A percentile compares a stretch with the other conserved stretches of the same genome.
Conservation (phyloP, 2,329 filamentous ascomycete species). For the Fusarium ramigenum region DNA sequence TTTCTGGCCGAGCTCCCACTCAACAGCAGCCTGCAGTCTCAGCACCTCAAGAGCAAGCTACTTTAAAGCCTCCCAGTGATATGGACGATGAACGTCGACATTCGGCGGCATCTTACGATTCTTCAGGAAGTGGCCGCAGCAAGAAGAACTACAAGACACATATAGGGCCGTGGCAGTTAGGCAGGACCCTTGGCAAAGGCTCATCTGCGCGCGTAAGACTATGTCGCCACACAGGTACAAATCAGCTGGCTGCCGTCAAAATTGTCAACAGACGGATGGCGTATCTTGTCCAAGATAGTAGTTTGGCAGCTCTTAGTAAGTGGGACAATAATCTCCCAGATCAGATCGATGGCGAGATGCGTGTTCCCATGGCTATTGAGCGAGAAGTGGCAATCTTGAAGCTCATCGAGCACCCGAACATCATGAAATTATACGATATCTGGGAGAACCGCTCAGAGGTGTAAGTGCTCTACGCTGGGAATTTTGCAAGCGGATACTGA, state of each 20-base stretch:
- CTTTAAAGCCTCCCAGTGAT: conserved; percentile 44
- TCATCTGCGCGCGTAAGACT: conserved; percentile 88
- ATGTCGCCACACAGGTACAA: conserved; percentile 81
- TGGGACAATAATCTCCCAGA: conserved; percentile 69
- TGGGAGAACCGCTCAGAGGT: conserved; percentile 98
- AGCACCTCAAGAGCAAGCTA: conserved; percentile 24
- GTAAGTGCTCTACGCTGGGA: conserved; percentile 62
- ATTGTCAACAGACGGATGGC: conserved; percentile 89
- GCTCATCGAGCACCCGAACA: conserved; percentile 92
- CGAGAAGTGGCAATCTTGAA: conserved; percentile 98
- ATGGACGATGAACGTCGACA: conserved; percentile 50
- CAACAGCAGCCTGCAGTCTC: conserved; percentile 24
- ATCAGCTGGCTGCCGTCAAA: conserved; percentile 90
- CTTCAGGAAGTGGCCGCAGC: conserved; percentile 52
- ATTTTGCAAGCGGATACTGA: conserved; percentile 5
- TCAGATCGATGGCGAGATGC: conserved; percentile 67
- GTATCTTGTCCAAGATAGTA: conserved; percentile 83
- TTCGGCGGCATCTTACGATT: conserved; percentile 54
- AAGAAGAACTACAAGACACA: conserved; percentile 70
- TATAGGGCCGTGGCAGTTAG: conserved; percentile 93
- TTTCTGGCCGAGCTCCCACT: conserved; percentile 25
- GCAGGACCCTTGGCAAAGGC: conserved; percentile 87
- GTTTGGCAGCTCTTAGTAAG: conserved; percentile 82
- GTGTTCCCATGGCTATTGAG: conserved; percentile 89
- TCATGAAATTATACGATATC: conserved; percentile 93